Base-by-base conservation (phyloP, 768 basidiomycete species). In the Austroboletus eburneus region DNA sequence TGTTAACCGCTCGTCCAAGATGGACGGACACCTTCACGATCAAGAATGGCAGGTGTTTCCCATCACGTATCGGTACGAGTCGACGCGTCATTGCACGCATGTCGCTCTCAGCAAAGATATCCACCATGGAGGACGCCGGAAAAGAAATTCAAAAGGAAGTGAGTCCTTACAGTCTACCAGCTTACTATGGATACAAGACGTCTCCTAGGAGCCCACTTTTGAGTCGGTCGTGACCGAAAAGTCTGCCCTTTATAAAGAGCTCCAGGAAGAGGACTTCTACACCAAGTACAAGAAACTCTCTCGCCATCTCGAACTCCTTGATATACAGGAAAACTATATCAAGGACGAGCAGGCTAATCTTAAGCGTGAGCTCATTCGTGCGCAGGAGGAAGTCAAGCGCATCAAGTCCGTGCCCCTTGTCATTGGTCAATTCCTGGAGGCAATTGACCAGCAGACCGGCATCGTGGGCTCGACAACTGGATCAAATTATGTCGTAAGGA, bases 381-480 rank as follows among this genome's bases (percentile, higher is more conserved):
- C 96, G 1, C 96, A 99, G 64, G 96, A 99, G 67, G 96, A 99
- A 71, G 96, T 99, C 63, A 96, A 97, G 71, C 89, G 96, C 48
- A 99, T 99, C 65, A 93, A 98, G 71, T 91, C 91, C 43, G 96
- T 99, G 6, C 96, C 96, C 1, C 83, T 99, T 14, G 96, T 99
- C 63, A 99, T 99, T 61, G 96, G 96, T 46, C 96, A 99, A 68
- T 99, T 99, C 74, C 81, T 98, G 29, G 96, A 99, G 72, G 88
- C 96, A 42, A 97, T 99, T 65, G 96, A 99, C 74, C 91, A 97
- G 66, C 83, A 87, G 57, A 92, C 95, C 14, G 92, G 87, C 51
- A 99, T 99, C 55, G 96, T 98, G 17, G 95, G 94, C 39, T 93
- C 90, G 13, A 99, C 96, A 0, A 98, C 96, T 4, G 96, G 96